phyloP scores from a whole-genome alignment of 805 yeast species.

The Millerago galiae region DNA sequence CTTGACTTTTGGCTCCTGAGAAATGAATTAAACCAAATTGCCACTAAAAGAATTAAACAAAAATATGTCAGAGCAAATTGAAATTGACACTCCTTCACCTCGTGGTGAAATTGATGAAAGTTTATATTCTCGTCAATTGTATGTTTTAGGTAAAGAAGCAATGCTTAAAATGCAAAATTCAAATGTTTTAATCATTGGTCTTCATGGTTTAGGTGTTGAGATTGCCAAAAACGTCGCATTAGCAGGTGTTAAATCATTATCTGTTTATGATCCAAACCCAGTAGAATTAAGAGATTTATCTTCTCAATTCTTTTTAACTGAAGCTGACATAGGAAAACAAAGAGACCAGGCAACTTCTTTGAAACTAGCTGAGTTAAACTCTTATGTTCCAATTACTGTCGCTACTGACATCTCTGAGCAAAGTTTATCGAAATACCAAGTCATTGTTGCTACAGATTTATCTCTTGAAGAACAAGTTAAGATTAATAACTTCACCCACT shows the following conservation, averaged over 20 bases:
- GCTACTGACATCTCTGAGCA: slow-evolving; percentile 48
- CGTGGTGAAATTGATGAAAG: slow-evolving; percentile 76
- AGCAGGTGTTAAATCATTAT: slow-evolving; percentile 92
- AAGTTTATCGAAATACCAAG: slow-evolving; percentile 57
- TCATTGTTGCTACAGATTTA: slow-evolving; percentile 76
- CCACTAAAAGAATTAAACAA: background rate
- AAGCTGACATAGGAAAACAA: slow-evolving; percentile 66
- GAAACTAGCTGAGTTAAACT: slow-evolving; percentile 74
- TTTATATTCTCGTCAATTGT: slow-evolving; percentile 91
- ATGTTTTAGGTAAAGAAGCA: slow-evolving; percentile 96
- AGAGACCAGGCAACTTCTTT: slow-evolving; percentile 69
- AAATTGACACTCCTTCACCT: slow-evolving; percentile 33
- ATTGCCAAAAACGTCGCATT: slow-evolving; percentile 94
- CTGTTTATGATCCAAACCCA: slow-evolving; percentile 75
- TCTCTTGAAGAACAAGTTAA: slow-evolving; percentile 67
- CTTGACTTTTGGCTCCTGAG: background rate
- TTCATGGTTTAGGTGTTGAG: slow-evolving; percentile 91
- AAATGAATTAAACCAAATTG: background rate
- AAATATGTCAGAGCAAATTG: slow-evolving; percentile 32
- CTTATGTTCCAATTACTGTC: slow-evolving; percentile 81
- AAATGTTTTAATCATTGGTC: slow-evolving; percentile 84
- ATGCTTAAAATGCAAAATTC: slow-evolving; percentile 95
- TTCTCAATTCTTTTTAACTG: slow-evolving; percentile 78
- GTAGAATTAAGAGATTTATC: slow-evolving; percentile 70
- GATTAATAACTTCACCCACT: slow-evolving; percentile 71